Evolutionary conservation across 129 eudicot genomes (phyloP).

Genomic region (Pulicaria dysenterica): DNA sequence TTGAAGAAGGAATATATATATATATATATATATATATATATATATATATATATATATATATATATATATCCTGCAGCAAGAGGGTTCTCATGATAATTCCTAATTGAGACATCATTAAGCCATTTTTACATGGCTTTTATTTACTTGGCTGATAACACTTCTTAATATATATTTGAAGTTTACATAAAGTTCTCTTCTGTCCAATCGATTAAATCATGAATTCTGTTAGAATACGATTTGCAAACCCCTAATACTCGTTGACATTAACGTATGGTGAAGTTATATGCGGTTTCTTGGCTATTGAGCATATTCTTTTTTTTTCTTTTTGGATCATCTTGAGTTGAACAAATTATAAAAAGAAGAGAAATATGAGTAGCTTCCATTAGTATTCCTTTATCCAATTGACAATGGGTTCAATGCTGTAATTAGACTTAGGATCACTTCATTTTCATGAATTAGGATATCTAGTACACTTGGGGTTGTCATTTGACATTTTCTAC

Average conservation of each 20-base stretch:
- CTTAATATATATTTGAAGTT: neutral
- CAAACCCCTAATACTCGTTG: neutral
- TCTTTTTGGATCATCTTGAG: slow-evolving; percentile 7
- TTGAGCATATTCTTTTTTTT: neutral
- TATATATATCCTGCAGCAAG: slow-evolving; percentile 5
- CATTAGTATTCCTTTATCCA: too few relatives aligned
- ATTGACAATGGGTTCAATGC: too few relatives aligned
- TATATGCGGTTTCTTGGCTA: too few relatives aligned
- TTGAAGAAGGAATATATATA: neutral
- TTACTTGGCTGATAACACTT: neutral
- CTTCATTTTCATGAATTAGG: too few relatives aligned
- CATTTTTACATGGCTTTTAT: neutral
- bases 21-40: too few relatives aligned
- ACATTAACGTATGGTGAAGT: too few relatives aligned
- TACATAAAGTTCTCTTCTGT: neutral
- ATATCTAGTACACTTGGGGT: too few relatives aligned
- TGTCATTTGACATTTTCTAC: too few relatives aligned
- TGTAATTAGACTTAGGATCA: too few relatives aligned
- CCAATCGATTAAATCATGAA: neutral
- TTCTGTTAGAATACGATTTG: neutral
- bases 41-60: too few relatives aligned
- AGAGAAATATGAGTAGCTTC: too few relatives aligned
- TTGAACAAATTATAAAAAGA: too few relatives aligned
- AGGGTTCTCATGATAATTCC: slow-evolving; percentile 18
- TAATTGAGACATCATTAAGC: neutral